Evolutionary conservation across 306 rosid genomes (phyloP), one percentile per base, ranked within the genome.

Genomic region (Cucurbita pepo): DNA sequence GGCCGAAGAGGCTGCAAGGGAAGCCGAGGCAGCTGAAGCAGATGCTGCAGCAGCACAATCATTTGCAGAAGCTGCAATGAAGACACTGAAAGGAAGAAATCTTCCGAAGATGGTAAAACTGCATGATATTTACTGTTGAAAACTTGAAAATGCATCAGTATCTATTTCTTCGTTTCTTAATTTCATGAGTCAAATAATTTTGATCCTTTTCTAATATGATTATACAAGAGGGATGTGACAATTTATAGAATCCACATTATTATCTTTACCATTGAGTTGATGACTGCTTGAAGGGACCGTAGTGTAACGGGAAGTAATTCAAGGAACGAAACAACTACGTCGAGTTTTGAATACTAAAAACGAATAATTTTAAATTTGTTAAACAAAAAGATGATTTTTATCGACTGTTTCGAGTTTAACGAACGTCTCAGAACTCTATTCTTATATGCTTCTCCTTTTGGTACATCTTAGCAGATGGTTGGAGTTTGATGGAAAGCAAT

Each of bases 11-110:
- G 99, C 99, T 40, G 85, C 82, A 6, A 84, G 80, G 76, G 99
- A 94, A 71, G 96, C 99, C 36, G 97, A 89, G 80, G 89, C 83
- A 34, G 99, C 99, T 25, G 99, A 94, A 86, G 99, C 95, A 61
- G 97, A 91, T 56, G 99, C 97, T 0, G 96, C 86, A 77, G 92
- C 80, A 44, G 92, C 92, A 7, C 88, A 88, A 67, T 96, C 96
- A 62, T 86, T 85, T 86, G 96, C 88, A 47, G 92, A 89, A 3
- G 96, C 96, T 12, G 85, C 96, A 76, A 69, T 70, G 82, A 91
- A 86, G 84, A 83, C 91, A n/a, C 60, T 82, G 67, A 87, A 80
- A 77, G 92, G 78, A 74, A 80, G 87, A 80, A 88, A 72, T 75
- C 53, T 79, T 77, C 95, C 85, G 1, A 91, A 83, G 84, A 80